phyloP scores from a whole-genome alignment of 2,329 filamentous ascomycete species.

The Coniochaeta prunicola region DNA sequence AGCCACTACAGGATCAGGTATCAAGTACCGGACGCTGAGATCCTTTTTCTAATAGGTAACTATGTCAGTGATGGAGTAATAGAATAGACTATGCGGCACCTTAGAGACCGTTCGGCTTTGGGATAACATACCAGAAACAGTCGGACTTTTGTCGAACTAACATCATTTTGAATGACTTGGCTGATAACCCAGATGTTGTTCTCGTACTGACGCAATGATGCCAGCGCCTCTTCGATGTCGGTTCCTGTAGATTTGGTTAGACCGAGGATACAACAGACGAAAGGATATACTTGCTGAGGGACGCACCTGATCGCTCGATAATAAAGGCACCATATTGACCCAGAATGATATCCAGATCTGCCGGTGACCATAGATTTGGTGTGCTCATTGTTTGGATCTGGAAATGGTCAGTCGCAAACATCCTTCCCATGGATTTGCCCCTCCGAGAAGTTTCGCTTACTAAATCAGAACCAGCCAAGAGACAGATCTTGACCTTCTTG shows the following conservation, averaged over 20 bases:
- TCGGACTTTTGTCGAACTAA: slow-evolving; percentile 75
- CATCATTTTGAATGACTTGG: slow-evolving; percentile 80
- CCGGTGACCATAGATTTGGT: slow-evolving; percentile 71
- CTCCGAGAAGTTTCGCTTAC: background rate
- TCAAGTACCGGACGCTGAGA: slow-evolving; percentile 67
- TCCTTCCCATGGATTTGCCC: slow-evolving; percentile 31
- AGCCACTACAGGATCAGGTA: slow-evolving; percentile 57
- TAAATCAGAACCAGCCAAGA: slow-evolving; percentile 62
- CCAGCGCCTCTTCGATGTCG: slow-evolving; percentile 79
- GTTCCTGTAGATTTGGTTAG: slow-evolving; percentile 45
- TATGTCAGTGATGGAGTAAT: background rate
- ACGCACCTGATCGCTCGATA: slow-evolving; percentile 59
- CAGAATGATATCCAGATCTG: slow-evolving; percentile 83
- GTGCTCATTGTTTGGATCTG: slow-evolving; percentile 53
- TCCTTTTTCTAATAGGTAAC: slow-evolving; percentile 45
- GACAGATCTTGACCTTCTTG: slow-evolving; percentile 71
- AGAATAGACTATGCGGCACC: background rate
- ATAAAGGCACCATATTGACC: slow-evolving; percentile 78
- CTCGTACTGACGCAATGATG: slow-evolving; percentile 73
- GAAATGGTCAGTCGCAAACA: background rate
- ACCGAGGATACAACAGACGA: background rate
- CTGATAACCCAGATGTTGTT: slow-evolving; percentile 84
- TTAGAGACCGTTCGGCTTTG: background rate
- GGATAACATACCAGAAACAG: slow-evolving; percentile 47
- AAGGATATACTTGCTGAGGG: background rate